Evolutionary conservation across 116 monocot genomes (phyloP), one percentile per base, ranked within the genome.

Genomic region (Zostera marina): DNA sequence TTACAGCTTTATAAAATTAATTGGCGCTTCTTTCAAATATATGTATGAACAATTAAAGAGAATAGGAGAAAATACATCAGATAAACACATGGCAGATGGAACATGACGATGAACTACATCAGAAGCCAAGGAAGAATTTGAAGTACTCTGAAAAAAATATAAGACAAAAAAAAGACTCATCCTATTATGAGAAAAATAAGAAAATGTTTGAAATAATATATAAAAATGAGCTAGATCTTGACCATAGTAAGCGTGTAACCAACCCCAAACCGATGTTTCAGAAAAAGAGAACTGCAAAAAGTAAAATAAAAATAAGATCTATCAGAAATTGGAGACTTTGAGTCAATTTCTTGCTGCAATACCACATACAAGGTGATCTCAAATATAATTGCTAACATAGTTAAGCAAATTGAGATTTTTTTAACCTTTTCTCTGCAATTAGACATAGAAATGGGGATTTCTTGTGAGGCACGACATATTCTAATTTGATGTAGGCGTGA

Each of bases 211-310:
- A 32, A 32, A 0, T 3, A 32, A 32, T 32, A 32, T 32, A 32
- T 9, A 11, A 66, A 61, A 42, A 49, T 26, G 39, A 61, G 53
- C 23, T 24, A 49, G 55, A 90, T 85, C 90, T 90, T 81, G 9
- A 64, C 76, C 7, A 90, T 59, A 41, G 90, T 85, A 66, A 90
- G 81, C 14, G 90, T 90, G 67, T 90, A 90, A 63, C 90, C 90
- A 72, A 90, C 90, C 15, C 90, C 90, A 74, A 70, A 84, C 8
- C 67, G 81, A 52, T 90, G 84, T 72, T 90, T 90, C 66, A 90
- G 70, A 74, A 76, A 90, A 56, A 84, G 79, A 47, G 88, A 83
- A 68, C 88, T 89, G 81, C 65, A 62, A 59, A 11, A 68, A 51
- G 56, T 8, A 51, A 51, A 2, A 51, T 3, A 21, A 19, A 51